A percentile compares a stretch with the other conserved stretches of the same genome.
phyloP scores from a whole-genome alignment of 805 yeast genomes.

The Komagataella pastoris region DNA sequence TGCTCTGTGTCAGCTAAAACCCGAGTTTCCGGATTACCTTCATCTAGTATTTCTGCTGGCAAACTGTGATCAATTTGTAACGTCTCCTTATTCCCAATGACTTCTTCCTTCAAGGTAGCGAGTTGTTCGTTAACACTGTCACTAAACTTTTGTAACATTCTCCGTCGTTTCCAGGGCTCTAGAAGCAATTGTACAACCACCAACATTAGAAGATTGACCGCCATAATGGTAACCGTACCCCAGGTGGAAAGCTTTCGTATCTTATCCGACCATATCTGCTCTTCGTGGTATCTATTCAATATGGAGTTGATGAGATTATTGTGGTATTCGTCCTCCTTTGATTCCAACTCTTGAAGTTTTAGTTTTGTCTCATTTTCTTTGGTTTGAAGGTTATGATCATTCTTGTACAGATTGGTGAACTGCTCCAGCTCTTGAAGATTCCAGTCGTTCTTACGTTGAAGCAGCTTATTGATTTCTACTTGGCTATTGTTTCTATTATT shows the following conservation, averaged over 20 bases:
- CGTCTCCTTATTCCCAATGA: background rate
- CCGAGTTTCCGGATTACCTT: background rate
- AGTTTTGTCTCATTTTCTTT: conserved; percentile 37
- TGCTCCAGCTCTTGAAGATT: conserved; percentile 61
- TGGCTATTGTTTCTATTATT: conserved; percentile 58
- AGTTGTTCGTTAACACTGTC: conserved; percentile 52
- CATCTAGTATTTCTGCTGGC: background rate
- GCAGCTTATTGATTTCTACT: conserved; percentile 71
- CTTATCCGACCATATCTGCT: conserved; percentile 96
- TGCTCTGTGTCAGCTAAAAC: background rate
- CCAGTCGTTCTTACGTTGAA: conserved; percentile 84
- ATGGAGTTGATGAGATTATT: conserved; percentile 62
- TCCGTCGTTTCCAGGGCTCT: conserved; percentile 88
- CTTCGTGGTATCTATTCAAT: conserved; percentile 85
- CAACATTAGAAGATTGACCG: conserved; percentile 67
- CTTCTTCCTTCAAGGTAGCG: conserved; percentile 8
- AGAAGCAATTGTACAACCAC: conserved; percentile 72
- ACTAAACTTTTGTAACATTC: conserved; percentile 76
- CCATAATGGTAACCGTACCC: conserved; percentile 92
- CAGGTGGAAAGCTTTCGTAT: conserved; percentile 89
- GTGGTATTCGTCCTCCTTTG: conserved; percentile 53
- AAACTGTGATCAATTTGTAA: background rate
- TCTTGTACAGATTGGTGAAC: conserved; percentile 70
- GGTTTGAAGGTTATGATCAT: conserved; percentile 64
- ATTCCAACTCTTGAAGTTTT: conserved; percentile 40